Percentiles rank a stretch among this genome's conserved stretches.
These are phyloP conservation scores for Podosphaera xanthii DNA, from an alignment of 2,329 filamentous ascomycete genomes.

Conservation along the genomic window DNA sequence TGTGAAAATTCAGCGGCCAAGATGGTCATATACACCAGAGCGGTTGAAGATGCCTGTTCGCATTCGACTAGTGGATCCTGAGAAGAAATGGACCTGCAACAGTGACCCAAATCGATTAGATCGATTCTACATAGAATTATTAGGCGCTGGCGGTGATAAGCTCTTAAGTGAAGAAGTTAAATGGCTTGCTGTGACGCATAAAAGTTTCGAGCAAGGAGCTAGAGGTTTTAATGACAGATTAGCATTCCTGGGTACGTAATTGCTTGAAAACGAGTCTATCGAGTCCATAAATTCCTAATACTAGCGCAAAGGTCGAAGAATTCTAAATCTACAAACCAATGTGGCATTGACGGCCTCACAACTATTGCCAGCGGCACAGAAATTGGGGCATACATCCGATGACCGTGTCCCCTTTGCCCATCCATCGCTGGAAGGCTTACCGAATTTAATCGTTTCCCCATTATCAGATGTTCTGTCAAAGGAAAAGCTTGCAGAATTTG, in stretches of 20 bases:
- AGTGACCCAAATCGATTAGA: conserved; percentile 51
- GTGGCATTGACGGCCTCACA: conserved; percentile 31
- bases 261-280: not conserved
- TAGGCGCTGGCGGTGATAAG: conserved; percentile 49
- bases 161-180: conserved; percentile 77
- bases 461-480: conserved; percentile 40
- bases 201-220: conserved; percentile 89
- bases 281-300: not conserved
- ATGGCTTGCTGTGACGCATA: conserved; percentile 92
- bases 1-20: conserved; percentile 22
- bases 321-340: conserved; percentile 36
- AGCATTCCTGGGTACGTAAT: conserved; percentile 54
- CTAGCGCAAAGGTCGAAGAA: conserved; percentile 29
- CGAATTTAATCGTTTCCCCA: conserved; percentile 40
- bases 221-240: conserved; percentile 87
- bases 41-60: conserved; percentile 47
- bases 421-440: conserved; percentile 45
- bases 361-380: conserved; percentile 8
- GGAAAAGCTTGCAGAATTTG: conserved; percentile 43
- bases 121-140: conserved; percentile 49
- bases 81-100: conserved; percentile 45
- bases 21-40: conserved; percentile 50
- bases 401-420: conserved; percentile 40
- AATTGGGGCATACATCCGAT: conserved; percentile 17
- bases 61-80: conserved; percentile 27